Conservation (phyloP, 139 green algal genomes). For the Ettlia oleoabundans region DNA sequence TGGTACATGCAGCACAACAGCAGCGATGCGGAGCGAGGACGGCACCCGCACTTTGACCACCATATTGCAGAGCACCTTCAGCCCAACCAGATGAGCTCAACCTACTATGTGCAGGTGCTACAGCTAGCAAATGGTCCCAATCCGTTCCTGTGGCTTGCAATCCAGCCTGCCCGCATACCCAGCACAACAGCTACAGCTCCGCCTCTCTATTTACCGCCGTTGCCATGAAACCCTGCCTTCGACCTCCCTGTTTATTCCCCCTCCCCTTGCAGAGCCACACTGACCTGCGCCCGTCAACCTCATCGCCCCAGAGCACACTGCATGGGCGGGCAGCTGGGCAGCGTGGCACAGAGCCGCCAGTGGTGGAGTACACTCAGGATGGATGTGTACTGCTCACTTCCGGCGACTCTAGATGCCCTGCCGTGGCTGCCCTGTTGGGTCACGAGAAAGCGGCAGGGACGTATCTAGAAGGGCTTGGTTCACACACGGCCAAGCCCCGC, state of each 20-base stretch:
- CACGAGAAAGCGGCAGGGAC: conserved; percentile 24
- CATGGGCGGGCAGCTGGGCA: not conserved
- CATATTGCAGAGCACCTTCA: not conserved
- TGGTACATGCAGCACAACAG: conserved; percentile 4
- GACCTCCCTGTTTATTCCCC: not conserved
- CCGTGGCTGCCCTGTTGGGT: conserved; percentile 18
- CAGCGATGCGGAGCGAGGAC: not conserved
- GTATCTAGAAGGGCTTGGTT: conserved; percentile 33
- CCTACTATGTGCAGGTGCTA: not conserved
- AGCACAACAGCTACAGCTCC: not conserved
- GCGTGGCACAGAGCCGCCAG: not conserved
- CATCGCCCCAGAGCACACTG: not conserved
- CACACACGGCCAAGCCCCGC: not conserved
- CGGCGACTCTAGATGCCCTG: conserved; percentile 19
- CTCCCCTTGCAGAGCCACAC: conserved; percentile 10
- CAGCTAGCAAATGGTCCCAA: no score
- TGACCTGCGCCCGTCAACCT: conserved; percentile 17
- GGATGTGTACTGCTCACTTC: conserved; percentile 27
- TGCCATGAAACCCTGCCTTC: not conserved
- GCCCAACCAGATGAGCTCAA: not conserved
- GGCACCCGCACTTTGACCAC: conserved; percentile 7
- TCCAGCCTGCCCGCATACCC: no score
- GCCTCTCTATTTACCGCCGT: not conserved
- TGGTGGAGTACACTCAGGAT: conserved; percentile 34
- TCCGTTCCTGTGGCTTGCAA: no score